These are phyloP conservation scores for Neopestalotiopsis clavispora DNA, from an alignment of 2,329 filamentous ascomycete species.

Conservation along the genomic window DNA sequence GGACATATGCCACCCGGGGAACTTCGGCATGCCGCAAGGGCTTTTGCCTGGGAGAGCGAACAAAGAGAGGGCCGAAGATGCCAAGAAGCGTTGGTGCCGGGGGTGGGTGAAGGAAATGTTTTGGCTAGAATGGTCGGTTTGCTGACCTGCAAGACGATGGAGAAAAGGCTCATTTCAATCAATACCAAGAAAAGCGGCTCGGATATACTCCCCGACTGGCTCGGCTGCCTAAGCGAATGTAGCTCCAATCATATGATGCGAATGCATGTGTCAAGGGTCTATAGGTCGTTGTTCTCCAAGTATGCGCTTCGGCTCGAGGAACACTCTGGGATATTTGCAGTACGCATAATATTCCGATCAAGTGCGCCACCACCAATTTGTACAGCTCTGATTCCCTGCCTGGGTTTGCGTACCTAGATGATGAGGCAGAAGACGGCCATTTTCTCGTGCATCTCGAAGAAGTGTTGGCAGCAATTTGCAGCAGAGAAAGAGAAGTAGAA, in stretches of 20 bases:
- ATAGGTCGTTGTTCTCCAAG: background rate
- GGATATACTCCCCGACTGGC: background rate
- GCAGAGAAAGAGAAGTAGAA: too few relatives aligned
- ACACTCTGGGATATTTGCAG: background rate
- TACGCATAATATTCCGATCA: background rate
- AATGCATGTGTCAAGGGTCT: background rate
- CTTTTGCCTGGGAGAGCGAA: background rate
- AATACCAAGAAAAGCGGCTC: background rate
- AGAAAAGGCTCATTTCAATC: background rate
- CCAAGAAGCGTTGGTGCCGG: background rate
- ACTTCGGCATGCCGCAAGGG: background rate
- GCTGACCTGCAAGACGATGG: background rate
- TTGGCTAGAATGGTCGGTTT: background rate
- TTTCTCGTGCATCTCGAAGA: too few relatives aligned
- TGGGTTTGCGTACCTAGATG: too few relatives aligned
- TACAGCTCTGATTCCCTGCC: too few relatives aligned
- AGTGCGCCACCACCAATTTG: too few relatives aligned
- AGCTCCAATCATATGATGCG: background rate
- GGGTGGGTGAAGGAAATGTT: background rate
- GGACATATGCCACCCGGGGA: background rate
- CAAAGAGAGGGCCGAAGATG: background rate
- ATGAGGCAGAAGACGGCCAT: too few relatives aligned
- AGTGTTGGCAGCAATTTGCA: too few relatives aligned
- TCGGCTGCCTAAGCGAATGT: background rate
- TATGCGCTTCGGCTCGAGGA: too few relatives aligned